A percentile compares a stretch with the other conserved stretches of the same genome.
Conservation (phyloP, 2,329 filamentous ascomycete genomes). For the Sporothrix schenckii region DNA sequence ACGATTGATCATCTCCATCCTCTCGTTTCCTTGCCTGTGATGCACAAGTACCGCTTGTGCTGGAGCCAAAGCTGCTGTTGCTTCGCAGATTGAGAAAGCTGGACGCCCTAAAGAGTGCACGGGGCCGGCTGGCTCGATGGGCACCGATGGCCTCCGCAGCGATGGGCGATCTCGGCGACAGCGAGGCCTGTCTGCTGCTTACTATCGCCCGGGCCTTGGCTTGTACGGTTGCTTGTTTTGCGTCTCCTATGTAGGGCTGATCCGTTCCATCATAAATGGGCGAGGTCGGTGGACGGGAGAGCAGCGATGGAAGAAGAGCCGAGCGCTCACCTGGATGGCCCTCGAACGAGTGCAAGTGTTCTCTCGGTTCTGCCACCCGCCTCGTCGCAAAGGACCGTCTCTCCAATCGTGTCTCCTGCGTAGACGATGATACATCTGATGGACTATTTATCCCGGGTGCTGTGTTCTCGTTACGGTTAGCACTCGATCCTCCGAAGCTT, state of each 20-base stretch:
- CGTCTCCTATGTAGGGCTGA: background rate
- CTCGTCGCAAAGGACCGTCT: background rate
- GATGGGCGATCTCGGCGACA: background rate
- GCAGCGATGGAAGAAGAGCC: background rate
- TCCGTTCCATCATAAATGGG: background rate
- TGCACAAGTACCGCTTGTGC: background rate
- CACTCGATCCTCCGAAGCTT: background rate
- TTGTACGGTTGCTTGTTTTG: background rate
- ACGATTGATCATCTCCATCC: background rate
- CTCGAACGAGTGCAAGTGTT: background rate
- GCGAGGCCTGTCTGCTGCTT: background rate
- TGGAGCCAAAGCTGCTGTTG: background rate
- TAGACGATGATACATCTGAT: background rate
- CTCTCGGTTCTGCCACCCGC: background rate
- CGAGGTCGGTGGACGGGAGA: background rate
- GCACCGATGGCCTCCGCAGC: background rate
- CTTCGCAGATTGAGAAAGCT: constrained; percentile 37
- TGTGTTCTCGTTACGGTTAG: background rate
- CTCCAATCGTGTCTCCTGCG: background rate
- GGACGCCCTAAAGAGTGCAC: constrained; percentile 32
- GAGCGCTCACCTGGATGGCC: background rate
- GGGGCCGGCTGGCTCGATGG: constrained; percentile 13
- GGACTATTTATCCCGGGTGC: background rate
- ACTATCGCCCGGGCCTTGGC: background rate
- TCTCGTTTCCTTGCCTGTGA: constrained; percentile 1